Conservation (phyloP, 2,329 filamentous ascomycete genomes). For the Pseudophaeomoniella oleicola region DNA sequence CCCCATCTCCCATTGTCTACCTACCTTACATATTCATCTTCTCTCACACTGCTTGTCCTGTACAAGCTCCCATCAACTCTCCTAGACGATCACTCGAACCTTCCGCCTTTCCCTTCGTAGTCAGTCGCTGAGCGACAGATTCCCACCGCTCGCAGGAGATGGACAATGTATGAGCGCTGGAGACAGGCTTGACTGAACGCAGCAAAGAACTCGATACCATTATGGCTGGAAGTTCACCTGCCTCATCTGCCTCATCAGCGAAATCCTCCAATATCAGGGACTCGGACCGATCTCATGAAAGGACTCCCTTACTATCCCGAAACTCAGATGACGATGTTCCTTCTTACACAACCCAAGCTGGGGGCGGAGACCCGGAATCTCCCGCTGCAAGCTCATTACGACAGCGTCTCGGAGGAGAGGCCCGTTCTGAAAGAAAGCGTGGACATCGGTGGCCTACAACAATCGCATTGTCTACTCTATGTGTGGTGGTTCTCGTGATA, state of each 20-base stretch:
- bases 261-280: neutral
- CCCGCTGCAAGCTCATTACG: conserved; percentile 20
- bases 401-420: conserved; percentile 18
- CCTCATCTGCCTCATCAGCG: neutral
- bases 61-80: neutral
- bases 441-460: conserved; percentile 59
- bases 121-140: neutral
- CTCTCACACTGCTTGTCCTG: no score
- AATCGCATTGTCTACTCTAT: conserved; percentile 56
- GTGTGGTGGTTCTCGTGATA: conserved; percentile 48
- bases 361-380: conserved; percentile 10
- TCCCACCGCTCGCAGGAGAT: neutral
- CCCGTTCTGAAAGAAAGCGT: conserved; percentile 17
- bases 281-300: conserved; percentile 12
- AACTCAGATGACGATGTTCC: conserved; percentile 12
- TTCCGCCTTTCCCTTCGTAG: neutral
- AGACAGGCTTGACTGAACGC: neutral
- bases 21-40: no score
- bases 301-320: conserved; percentile 19
- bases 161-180: neutral
- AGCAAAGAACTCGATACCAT: neutral
- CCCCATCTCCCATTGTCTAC: no score
- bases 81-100: no score
- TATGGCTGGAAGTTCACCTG: neutral
- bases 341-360: conserved; percentile 7